Evolutionary conservation across 1,284 basidiomycete species (phyloP).

Genomic region (Ganoderma multipileum): DNA sequence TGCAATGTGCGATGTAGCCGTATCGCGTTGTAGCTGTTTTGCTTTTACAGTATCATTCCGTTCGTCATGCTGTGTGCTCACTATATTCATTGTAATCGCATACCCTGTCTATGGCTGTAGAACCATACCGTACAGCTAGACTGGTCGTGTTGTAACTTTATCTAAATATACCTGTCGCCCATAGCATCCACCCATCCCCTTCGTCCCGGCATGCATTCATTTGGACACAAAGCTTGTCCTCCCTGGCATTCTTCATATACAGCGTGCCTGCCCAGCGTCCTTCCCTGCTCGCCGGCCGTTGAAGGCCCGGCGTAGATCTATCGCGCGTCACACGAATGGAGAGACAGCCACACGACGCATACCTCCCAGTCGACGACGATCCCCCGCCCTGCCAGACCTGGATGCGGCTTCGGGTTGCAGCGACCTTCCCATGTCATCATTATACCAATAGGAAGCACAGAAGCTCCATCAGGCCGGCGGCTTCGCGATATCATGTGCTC

Average conservation of each 20-base stretch:
- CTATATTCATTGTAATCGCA: neutral
- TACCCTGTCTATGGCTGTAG: constrained; percentile 2
- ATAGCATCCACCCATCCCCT: neutral
- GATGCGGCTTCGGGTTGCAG: neutral
- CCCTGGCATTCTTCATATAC: neutral
- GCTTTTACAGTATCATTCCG: neutral
- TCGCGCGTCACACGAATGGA: neutral
- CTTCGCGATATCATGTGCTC: neutral
- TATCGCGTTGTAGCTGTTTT: neutral
- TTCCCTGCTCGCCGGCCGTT: neutral
- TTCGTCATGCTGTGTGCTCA: constrained; percentile 1
- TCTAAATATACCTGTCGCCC: neutral
- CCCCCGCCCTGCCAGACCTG: neutral
- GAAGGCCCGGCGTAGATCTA: neutral
- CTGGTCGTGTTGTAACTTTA: neutral
- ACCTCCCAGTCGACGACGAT: constrained; percentile 1
- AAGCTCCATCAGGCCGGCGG: neutral
- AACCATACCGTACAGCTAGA: neutral
- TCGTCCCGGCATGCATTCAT: neutral
- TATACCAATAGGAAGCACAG: neutral
- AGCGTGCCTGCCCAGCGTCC: neutral
- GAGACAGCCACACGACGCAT: neutral
- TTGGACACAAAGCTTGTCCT: neutral
- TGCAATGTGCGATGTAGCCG: neutral
- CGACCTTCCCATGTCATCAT: neutral